Evolutionary conservation across 1,139 yeast species (phyloP), one percentile per base, ranked within the genome.

Genomic region (Hyphopichia pseudoburtonii): DNA sequence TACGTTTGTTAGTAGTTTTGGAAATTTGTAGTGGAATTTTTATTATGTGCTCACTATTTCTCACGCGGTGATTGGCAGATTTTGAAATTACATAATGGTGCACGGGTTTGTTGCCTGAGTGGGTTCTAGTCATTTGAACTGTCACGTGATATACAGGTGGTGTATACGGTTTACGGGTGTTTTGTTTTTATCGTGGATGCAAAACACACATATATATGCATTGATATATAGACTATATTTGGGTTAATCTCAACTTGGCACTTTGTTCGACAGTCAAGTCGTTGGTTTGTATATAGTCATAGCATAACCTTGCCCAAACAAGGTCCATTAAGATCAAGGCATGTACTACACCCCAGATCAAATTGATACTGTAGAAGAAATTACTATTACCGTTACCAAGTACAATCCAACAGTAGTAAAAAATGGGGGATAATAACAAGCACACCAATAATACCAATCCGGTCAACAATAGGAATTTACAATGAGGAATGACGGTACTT

Each of bases 381-480:
- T 92, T 92, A 43, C 97, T 83, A 64, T 92, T 92, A 18, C 97
- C 99, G 22, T 94, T 88, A 11, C 97, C 97, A 42, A 88, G 72
- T 38, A 85, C 86, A 47, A 92, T 87, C 99, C 99, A 92, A 46
- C 94, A 76, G 57, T 88, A 89, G 66, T 89, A 89, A 58, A 92
- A 92, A 9, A 89, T 82, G 0, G 97, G 97, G 2, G 95, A 81
- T 34, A 92, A 70, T 2, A 70, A 49, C 38, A 69, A 53, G 28
- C 64, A 52, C 15, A 67, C 60, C 19, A 68, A 45, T 26, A 69
- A 48, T 3, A 83, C 60, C 24, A 76, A 52, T 0, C 66, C 68
- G 3, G 57, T 65, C 51, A 60, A 59, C 53, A 49, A 54, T 34
- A 60, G 52, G 47, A 56, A 60, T 39, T 60, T 63, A 44, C 71